Base-by-base conservation (phyloP, 768 basidiomycete genomes). In the Auriscalpium microsporum region DNA sequence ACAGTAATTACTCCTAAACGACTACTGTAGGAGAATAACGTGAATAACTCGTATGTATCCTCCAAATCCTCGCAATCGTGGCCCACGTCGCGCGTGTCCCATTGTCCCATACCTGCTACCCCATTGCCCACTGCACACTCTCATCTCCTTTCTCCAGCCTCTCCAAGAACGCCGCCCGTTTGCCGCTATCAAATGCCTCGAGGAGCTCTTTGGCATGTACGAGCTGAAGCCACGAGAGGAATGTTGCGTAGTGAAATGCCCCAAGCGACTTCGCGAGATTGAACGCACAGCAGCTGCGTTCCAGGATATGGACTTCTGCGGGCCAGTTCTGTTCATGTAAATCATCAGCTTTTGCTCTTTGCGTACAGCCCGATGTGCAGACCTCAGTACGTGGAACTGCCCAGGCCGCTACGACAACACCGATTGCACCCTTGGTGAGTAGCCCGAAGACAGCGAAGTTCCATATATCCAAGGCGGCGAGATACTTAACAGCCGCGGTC, bases 391-490 rank as follows among this genome's bases (percentile, higher is more conserved):
- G 28, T 1, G 28, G 28, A 2, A 28, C 28, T 28, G 4, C 28
- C 28, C 28, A 28, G 28, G 28, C 28, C 28, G 28, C 28, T 28
- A 28, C 4, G 5, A 28, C 28, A 28, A 13, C n/a, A 8, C 16
- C 46, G 5, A 56, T 47, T 42, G 46, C 47, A 7, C 52, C 53
- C 55, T 13, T 49, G 34, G 47, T 45, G n/a, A 46, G 28, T 33
- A 36, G 40, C 58, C 58, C 19, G 59, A 52, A 56, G 53, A 40
- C 55, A 59, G 45, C 3, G 16, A 49, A 56, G 8, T 28, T 17
- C 21, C 11, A 23, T 13, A 48, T 11, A 13, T 19, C 46, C 46
- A 48, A 19, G 14, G 23, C n/a, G 13, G 46, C 46, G 17, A 48
- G 46, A 23, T 7, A 48, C 11, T 48, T 48, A 13, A 48, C 46